Base-by-base conservation (phyloP, 1,284 basidiomycete genomes). In the Heterobasidion annosum region DNA sequence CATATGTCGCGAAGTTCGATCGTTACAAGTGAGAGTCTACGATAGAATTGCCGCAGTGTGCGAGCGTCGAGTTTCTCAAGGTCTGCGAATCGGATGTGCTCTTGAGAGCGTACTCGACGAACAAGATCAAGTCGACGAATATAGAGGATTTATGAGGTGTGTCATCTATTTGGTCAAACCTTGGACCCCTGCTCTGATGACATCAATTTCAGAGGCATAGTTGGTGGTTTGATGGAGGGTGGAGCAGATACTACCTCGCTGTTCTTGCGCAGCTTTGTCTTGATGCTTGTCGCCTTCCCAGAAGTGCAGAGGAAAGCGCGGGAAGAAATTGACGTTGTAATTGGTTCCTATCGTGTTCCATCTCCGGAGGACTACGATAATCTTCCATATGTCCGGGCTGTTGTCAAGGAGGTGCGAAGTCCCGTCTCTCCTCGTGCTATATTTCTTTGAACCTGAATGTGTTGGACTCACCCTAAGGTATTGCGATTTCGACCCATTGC, bases 381-480 rank as follows among this genome's bases (percentile, higher is more conserved):
- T 10, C 55, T 74, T 32, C 69, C 70, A 0, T 74, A 72, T 57
- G 56, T 70, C 25, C 57, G 64, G 16, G 70, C 70, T 1, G 48
- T 71, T 2, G 64, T 74, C 13, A 67, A 70, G 51, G 74, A 76
- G 60, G 67, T 69, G 8, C 37, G n/a, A 40, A 40, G n/a, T n/a
- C 0, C 2, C 49, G 8, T 54, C 52, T n/a, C 37, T 12, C 37
- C 4, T 40, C 5, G 48, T 37, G 25, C 1, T 5, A 40, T 40
- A 40, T 40, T 3, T 10, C n/a, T 8, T 40, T 40, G 37, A 40
- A 12, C 37, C 3, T 40, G 7, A 40, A 12, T n/a, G 8, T 25
- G 25, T 25, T 25, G 25, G 5, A 4, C 8, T 43, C 16, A 16
- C 3, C 3, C 13, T 16, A 13, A 47, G 45, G 18, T 19, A 10